A percentile compares a stretch with the other conserved stretches of the same genome.
Evolutionary conservation across 257 asterid genomes (phyloP).

Genomic region (Plantago major): DNA sequence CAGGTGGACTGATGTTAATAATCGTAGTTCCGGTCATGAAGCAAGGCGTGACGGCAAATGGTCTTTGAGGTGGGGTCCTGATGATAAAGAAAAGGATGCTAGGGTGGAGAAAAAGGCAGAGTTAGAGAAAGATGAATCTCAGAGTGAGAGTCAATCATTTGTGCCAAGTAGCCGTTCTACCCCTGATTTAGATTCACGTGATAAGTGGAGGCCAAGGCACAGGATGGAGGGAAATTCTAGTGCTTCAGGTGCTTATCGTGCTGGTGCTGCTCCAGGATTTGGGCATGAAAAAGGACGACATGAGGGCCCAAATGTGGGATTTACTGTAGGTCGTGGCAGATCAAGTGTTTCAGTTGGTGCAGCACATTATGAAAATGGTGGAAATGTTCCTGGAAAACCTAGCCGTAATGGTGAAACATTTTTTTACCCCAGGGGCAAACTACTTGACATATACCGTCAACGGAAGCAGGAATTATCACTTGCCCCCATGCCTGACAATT

Average conservation of each 20-base stretch:
- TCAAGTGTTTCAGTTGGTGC: conserved; percentile 47
- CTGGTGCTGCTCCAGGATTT: conserved; percentile 81
- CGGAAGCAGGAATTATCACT: conserved; percentile 48
- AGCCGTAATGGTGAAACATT: conserved; percentile 27
- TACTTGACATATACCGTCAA: conserved; percentile 85
- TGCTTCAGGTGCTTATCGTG: conserved; percentile 57
- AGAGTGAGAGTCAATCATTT: conserved; percentile 53
- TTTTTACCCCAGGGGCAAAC: conserved; percentile 86
- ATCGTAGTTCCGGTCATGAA: conserved; percentile 70
- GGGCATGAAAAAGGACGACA: conserved; percentile 72
- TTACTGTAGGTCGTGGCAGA: conserved; percentile 90
- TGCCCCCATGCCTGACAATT: conserved; percentile 40
- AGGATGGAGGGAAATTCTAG: conserved; percentile 78
- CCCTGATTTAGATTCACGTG: conserved; percentile 81
- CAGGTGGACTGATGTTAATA: conserved; percentile 68
- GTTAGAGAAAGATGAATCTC: conserved; percentile 72
- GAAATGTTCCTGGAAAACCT: conserved; percentile 50
- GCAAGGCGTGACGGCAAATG: conserved; percentile 89
- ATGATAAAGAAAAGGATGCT: conserved; percentile 85
- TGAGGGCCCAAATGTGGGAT: conserved; percentile 76
- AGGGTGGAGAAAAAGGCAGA: conserved; percentile 62
- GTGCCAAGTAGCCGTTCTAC: conserved; percentile 48
- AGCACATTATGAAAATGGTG: conserved; percentile 36
- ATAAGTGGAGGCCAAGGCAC: conserved; percentile 99
- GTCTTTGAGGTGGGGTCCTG: conserved; percentile 98